A percentile compares a stretch with the other conserved stretches of the same genome.
These are phyloP conservation scores for Mycena amicta DNA, from an alignment of 768 basidiomycete genomes.

Conservation along the genomic window DNA sequence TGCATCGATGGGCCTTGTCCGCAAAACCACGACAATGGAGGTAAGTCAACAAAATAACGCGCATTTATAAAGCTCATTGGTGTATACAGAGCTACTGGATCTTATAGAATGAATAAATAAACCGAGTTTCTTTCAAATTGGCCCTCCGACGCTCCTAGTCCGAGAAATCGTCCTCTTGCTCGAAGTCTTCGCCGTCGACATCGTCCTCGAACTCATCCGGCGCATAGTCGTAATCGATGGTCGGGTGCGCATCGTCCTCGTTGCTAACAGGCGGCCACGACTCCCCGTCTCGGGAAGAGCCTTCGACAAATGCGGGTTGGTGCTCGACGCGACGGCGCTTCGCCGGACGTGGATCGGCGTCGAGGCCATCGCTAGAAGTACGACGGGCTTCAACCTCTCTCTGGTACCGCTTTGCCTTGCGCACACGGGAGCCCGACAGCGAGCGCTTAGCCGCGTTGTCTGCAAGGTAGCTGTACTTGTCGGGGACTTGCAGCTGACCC, in stretches of 20 bases:
- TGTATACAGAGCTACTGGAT: not conserved
- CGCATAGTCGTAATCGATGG: not conserved
- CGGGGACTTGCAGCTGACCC: not conserved
- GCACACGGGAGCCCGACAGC: not conserved
- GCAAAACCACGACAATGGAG: not conserved
- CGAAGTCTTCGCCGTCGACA: not conserved
- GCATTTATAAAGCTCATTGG: not conserved
- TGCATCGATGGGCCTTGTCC: not conserved
- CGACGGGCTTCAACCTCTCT: not conserved
- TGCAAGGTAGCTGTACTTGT: not conserved
- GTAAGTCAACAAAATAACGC: not conserved
- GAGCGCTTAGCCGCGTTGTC: not conserved
- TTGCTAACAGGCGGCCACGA: not conserved
- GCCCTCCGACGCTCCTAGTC: not conserved
- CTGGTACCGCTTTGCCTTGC: constrained; percentile 20
- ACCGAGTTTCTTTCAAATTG: too few relatives aligned
- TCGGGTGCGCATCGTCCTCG: constrained; percentile 2
- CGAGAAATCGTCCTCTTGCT: not conserved
- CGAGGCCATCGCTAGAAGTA: not conserved
- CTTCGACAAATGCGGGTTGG: not conserved
- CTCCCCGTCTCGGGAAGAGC: not conserved
- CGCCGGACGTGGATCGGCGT: not conserved
- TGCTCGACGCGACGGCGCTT: not conserved
- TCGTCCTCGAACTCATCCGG: not conserved
- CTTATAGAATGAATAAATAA: not conserved